These are phyloP conservation scores for Raddia guianensis DNA, from an alignment of 176 grass and related monocot species.

Conservation along the genomic window DNA sequence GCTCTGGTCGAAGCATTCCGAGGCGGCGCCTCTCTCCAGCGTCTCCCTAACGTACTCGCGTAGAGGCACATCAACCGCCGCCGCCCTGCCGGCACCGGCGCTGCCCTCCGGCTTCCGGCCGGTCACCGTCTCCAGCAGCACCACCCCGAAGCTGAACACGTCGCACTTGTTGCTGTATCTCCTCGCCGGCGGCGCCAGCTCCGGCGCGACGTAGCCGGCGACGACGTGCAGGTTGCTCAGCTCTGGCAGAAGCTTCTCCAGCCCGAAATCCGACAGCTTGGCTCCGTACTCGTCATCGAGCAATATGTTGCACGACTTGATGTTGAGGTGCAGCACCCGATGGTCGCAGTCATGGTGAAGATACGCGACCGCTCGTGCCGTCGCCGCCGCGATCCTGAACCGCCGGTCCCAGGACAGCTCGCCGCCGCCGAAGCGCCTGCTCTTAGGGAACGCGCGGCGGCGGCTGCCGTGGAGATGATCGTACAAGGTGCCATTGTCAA, in stretches of 20 bases:
- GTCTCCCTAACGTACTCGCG: constrained; percentile 58
- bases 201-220: constrained; percentile 63
- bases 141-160: constrained; percentile 71
- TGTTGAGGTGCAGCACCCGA: constrained; percentile 67
- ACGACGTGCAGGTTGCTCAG: constrained; percentile 49
- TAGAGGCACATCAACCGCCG: constrained; percentile 32
- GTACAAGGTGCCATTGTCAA: constrained; percentile 52
- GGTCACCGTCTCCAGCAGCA: constrained; percentile 67
- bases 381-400: constrained; percentile 51
- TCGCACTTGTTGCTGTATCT: constrained; percentile 66
- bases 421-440: neutral
- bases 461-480: constrained; percentile 58
- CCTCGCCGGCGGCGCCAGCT: constrained; percentile 54
- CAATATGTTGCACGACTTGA: constrained; percentile 67
- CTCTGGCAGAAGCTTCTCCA: constrained; percentile 62
- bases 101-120: constrained; percentile 60
- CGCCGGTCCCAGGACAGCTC: constrained; percentile 54
- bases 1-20: constrained; percentile 59
- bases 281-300: constrained; percentile 52
- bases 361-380: constrained; percentile 52
- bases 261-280: constrained; percentile 65
- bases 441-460: neutral
- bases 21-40: constrained; percentile 52
- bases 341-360: constrained; percentile 71
- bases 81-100: constrained; percentile 36